A percentile compares a stretch with the other conserved stretches of the same genome.
Conservation (phyloP, 2,329 filamentous ascomycete genomes). For the Microdochium trichocladiopsis region DNA sequence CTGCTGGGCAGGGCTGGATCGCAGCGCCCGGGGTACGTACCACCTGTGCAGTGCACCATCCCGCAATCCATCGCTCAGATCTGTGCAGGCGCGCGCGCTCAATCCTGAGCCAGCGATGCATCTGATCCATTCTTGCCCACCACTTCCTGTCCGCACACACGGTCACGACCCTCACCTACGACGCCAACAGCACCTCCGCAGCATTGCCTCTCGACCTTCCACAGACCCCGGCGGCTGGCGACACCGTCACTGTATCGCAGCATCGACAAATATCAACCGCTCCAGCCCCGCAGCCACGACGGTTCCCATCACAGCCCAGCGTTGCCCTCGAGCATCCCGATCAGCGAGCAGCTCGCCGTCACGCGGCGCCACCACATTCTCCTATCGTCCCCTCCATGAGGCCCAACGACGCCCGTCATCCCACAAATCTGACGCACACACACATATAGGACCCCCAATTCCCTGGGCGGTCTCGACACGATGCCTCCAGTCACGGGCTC, state of each 20-base stretch:
- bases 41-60: neutral
- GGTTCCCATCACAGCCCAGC: neutral
- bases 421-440: neutral
- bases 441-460: slow-evolving; percentile 3
- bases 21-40: neutral
- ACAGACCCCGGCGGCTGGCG: neutral
- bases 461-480: slow-evolving; percentile 29
- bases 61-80: neutral
- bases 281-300: neutral
- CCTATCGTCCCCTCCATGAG: neutral
- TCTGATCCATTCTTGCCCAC: neutral
- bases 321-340: neutral
- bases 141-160: neutral
- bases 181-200: neutral
- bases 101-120: neutral
- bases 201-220: neutral
- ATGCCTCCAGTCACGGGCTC: slow-evolving; percentile 24
- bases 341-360: neutral
- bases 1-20: neutral
- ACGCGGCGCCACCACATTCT: neutral
- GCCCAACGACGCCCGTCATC: neutral
- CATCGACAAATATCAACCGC: neutral
- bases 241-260: neutral
- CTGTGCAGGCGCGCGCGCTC: neutral
- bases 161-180: neutral